A percentile compares a stretch with the other conserved stretches of the same genome.
Conservation (phyloP, 2,329 filamentous ascomycete species). For the Colletotrichum sojae region DNA sequence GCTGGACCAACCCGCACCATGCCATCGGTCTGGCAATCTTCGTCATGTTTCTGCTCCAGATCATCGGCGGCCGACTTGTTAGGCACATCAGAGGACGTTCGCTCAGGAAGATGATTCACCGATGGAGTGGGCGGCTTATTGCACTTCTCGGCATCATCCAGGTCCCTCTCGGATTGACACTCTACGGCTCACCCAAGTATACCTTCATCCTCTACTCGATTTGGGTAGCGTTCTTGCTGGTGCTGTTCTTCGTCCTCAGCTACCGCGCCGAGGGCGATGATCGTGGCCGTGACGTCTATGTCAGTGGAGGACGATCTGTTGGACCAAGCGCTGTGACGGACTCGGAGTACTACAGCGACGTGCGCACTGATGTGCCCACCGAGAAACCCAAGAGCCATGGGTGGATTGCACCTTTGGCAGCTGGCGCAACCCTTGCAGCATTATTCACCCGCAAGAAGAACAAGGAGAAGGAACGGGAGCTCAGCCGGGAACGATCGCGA, state of each 20-base stretch:
- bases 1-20: conserved; percentile 86
- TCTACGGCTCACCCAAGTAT: conserved; percentile 90
- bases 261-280: conserved; percentile 74
- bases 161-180: conserved; percentile 87
- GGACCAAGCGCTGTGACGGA: conserved; percentile 56
- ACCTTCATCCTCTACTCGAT: conserved; percentile 90
- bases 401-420: conserved; percentile 68
- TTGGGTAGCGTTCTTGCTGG: conserved; percentile 79
- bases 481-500: conserved; percentile 55
- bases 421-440: conserved; percentile 65
- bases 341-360: conserved; percentile 57
- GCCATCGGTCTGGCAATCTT: conserved; percentile 87
- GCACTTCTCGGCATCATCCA: conserved; percentile 88
- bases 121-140: conserved; percentile 86
- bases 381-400: conserved; percentile 54
- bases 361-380: conserved; percentile 46
- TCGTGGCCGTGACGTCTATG: conserved; percentile 67
- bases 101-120: conserved; percentile 78
- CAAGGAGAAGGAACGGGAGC: conserved; percentile 56
- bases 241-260: conserved; percentile 85
- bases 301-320: conserved; percentile 71
- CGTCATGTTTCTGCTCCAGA: conserved; percentile 78
- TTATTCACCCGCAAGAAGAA: conserved; percentile 60
- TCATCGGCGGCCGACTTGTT: conserved; percentile 77
- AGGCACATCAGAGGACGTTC: conserved; percentile 65